Conservation (phyloP, 2,329 filamentous ascomycete genomes). For the Alternaria alternata region DNA sequence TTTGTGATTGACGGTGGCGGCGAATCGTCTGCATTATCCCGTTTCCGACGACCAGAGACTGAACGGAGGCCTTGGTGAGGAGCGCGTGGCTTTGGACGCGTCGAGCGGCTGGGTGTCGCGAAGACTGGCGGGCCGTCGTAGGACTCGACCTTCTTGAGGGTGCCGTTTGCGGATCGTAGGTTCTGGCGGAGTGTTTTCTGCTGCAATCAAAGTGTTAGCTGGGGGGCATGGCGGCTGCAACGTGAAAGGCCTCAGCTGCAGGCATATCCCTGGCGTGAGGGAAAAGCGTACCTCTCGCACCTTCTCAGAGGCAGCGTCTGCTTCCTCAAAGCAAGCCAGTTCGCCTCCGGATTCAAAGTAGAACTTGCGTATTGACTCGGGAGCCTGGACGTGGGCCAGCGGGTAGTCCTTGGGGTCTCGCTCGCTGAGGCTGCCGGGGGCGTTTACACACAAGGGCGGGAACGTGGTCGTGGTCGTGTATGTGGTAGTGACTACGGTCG, state of each 20-base stretch:
- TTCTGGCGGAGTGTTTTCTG: constrained; percentile 55
- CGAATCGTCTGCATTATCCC: constrained; percentile 47
- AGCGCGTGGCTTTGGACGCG: constrained; percentile 37
- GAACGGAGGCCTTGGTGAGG: constrained; percentile 34
- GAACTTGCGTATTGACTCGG: constrained; percentile 78
- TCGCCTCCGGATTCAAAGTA: constrained; percentile 73
- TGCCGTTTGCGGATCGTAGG: constrained; percentile 58
- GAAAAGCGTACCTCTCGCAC: constrained; percentile 61
- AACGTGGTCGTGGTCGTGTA: constrained; percentile 85
- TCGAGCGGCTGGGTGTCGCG: constrained; percentile 51
- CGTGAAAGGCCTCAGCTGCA: constrained; percentile 30
- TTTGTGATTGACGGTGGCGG: constrained; percentile 64
- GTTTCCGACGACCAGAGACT: constrained; percentile 53
- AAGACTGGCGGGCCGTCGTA: constrained; percentile 54
- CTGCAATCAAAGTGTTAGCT: constrained; percentile 47
- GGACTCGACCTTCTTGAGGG: constrained; percentile 50
- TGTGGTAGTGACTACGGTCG: constrained; percentile 82
- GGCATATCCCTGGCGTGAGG: constrained; percentile 23
- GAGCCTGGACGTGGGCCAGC: constrained; percentile 82
- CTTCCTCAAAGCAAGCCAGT: constrained; percentile 69
- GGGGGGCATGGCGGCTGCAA: constrained; percentile 17
- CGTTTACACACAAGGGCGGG: constrained; percentile 81
- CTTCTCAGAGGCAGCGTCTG: constrained; percentile 63
- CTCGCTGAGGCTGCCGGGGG: constrained; percentile 72
- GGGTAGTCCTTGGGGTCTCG: constrained; percentile 92